These are phyloP conservation scores for Tetrahymena borealis DNA, from an alignment of 73 alveolate species.

Conservation along the genomic window DNA sequence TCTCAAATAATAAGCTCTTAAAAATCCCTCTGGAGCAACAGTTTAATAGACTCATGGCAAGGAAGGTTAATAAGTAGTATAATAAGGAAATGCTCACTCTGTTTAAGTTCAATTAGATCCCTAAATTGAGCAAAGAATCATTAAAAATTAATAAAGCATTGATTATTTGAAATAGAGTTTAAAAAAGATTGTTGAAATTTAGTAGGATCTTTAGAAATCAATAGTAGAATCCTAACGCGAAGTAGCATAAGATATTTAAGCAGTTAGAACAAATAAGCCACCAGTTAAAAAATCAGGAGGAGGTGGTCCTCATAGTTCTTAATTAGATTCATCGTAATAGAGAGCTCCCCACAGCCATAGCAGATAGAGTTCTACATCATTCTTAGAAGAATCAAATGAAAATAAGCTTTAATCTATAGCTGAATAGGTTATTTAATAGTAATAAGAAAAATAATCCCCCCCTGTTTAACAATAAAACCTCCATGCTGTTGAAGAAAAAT, in stretches of 20 bases:
- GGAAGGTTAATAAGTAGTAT: not conserved
- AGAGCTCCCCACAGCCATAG: not conserved
- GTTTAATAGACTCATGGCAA: not conserved
- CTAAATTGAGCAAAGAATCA: not conserved
- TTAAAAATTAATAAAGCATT: not conserved
- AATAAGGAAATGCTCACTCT: not conserved
- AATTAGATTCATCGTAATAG: not conserved
- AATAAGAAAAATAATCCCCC: not conserved
- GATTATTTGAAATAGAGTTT: not conserved
- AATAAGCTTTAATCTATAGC: not conserved
- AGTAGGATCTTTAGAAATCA: not conserved
- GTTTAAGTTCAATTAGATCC: not conserved
- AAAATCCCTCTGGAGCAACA: not conserved
- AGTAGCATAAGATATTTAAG: not conserved
- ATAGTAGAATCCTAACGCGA: not conserved
- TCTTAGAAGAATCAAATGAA: not conserved
- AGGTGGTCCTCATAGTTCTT: not conserved
- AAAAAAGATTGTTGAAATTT: not conserved
- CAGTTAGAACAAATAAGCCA: not conserved
- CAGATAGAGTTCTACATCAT: conserved; percentile 1
- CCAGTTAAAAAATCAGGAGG: not conserved
- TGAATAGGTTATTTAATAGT: not conserved
- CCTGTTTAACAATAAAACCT: no score
- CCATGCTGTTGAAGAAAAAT: no score
- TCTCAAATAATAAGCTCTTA: not conserved